phyloP scores from a whole-genome alignment of 164 flowering plant species.

The Magnolia officinalis region DNA sequence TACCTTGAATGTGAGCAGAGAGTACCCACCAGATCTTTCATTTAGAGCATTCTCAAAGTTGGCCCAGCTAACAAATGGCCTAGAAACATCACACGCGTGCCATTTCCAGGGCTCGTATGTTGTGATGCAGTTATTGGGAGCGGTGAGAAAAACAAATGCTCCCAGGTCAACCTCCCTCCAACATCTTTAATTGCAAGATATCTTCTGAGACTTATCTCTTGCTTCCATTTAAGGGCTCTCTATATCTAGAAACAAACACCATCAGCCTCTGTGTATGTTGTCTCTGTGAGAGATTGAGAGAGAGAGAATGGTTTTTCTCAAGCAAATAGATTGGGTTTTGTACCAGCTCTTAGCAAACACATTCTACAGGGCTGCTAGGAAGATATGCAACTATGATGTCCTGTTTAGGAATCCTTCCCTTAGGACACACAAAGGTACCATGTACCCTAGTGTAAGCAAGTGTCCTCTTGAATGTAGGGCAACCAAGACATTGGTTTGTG shows the following conservation, averaged over 20 bases:
- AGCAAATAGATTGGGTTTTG: slow-evolving; percentile 50
- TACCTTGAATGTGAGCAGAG: no score
- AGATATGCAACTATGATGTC: slow-evolving; percentile 39
- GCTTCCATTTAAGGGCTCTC: no score
- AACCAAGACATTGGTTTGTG: slow-evolving; percentile 49
- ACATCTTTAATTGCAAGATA: no score
- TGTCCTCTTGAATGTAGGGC: slow-evolving; percentile 24
- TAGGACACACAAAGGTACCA: slow-evolving; percentile 17
- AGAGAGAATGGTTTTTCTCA: slow-evolving; percentile 35
- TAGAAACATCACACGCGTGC: no score
- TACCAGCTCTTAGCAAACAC: slow-evolving; percentile 53
- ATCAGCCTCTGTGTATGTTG: neutral
- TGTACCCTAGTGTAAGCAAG: slow-evolving; percentile 42
- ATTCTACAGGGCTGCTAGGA: slow-evolving; percentile 49
- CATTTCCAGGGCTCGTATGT: neutral
- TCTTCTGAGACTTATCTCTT: no score
- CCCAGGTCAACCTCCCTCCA: no score
- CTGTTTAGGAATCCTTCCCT: slow-evolving; percentile 24
- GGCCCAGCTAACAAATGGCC: no score
- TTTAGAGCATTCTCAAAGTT: no score
- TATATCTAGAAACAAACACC: neutral
- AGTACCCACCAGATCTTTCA: no score
- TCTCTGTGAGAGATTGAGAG: neutral
- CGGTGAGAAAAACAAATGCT: slow-evolving; percentile 18
- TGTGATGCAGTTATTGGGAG: slow-evolving; percentile 39